phyloP scores from a whole-genome alignment of 805 yeast species.

The Yamadazyma nakazawae region DNA sequence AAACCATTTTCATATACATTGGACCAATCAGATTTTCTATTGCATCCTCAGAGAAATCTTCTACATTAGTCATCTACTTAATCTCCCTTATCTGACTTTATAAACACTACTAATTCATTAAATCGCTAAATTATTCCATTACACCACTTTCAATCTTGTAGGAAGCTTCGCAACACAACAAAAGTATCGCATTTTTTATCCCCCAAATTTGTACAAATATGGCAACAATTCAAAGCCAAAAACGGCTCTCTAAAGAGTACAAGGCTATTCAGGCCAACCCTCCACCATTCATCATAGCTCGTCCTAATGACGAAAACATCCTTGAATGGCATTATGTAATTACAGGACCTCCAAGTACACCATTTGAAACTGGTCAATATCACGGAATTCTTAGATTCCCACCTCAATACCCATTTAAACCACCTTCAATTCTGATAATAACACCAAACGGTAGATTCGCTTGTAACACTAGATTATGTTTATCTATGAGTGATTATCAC shows the following conservation, averaged over 20 bases:
- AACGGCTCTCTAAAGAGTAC: conserved; percentile 72
- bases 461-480: conserved; percentile 76
- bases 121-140: no score
- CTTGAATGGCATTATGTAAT: conserved; percentile 92
- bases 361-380: conserved; percentile 81
- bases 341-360: conserved; percentile 89
- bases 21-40: no score
- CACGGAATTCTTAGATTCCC: conserved; percentile 88
- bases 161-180: no score
- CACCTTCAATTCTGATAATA: conserved; percentile 84
- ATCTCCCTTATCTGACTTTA: no score
- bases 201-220: conserved; percentile 14
- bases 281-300: conserved; percentile 79
- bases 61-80: no score
- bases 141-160: no score
- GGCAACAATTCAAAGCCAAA: conserved; percentile 42
- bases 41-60: no score
- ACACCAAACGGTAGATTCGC: conserved; percentile 90
- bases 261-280: conserved; percentile 74
- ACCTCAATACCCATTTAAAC: conserved; percentile 83
- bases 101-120: no score
- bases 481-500: conserved; percentile 92
- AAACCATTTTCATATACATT: no score
- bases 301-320: conserved; percentile 83
- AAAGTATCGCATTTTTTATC: no score